Evolutionary conservation across 257 asterid genomes (phyloP).

Genomic region (Capsicum chinense): DNA sequence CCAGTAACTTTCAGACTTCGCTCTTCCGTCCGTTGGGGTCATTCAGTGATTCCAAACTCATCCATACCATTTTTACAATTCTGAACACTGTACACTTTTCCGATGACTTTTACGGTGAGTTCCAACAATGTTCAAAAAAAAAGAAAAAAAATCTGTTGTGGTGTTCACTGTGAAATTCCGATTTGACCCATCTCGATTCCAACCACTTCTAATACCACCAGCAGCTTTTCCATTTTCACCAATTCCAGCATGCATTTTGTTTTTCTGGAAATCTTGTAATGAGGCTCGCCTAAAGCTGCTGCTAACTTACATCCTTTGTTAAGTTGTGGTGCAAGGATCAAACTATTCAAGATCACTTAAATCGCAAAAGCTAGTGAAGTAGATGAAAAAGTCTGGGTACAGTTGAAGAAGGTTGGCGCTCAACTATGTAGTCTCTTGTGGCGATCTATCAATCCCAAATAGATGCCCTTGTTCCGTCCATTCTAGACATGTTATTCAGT

Average conservation of each 20-base stretch:
- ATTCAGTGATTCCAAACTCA: not conserved
- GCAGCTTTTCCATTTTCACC: not conserved
- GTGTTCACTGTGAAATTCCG: not conserved
- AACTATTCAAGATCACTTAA: too few species aligned
- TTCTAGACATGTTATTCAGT: not conserved
- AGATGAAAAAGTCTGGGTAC: too few species aligned
- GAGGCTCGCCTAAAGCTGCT: too few species aligned
- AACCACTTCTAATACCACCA: not conserved
- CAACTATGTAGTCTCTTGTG: too few species aligned
- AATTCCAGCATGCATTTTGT: not conserved
- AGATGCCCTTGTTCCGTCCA: too few species aligned
- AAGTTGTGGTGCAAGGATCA: too few species aligned
- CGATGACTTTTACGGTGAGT: not conserved
- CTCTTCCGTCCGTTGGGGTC: not conserved
- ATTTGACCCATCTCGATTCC: not conserved
- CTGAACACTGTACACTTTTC: not conserved
- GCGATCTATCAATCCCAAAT: too few species aligned
- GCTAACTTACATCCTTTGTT: too few species aligned
- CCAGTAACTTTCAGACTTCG: not conserved
- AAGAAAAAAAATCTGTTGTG: not conserved
- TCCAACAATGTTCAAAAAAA: not conserved
- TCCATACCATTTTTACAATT: slow-evolving; percentile 1
- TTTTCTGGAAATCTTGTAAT: not conserved
- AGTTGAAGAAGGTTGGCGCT: too few species aligned
- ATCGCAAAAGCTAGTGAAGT: too few species aligned